Percentiles rank a stretch among this genome's conserved stretches.
Evolutionary conservation across 176 grass and related monocot genomes (phyloP).

Genomic region (Bonia amplexicaulis): DNA sequence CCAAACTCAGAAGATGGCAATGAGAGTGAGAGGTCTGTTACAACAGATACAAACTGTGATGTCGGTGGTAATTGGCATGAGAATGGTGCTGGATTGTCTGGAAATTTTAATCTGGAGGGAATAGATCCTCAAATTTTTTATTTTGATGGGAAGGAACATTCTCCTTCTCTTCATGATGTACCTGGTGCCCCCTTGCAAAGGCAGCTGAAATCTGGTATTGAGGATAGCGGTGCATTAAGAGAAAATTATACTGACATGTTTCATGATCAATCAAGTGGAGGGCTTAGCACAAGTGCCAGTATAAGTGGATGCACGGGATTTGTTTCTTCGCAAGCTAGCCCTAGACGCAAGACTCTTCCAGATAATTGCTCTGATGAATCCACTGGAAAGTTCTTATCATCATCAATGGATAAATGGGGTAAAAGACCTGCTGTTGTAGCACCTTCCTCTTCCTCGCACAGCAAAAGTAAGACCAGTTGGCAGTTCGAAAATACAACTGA

Average conservation of each 20-base stretch:
- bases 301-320: not conserved
- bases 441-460: conserved; percentile 3
- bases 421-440: conserved; percentile 21
- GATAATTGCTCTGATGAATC: conserved; percentile 31
- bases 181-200: not conserved
- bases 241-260: conserved; percentile 21
- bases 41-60: conserved; percentile 3
- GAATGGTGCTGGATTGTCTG: conserved; percentile 19
- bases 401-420: conserved; percentile 42
- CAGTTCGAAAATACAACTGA: conserved; percentile 40
- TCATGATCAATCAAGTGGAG: conserved; percentile 33
- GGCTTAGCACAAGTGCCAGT: conserved; percentile 11
- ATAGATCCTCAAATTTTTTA: conserved; percentile 11
- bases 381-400: conserved; percentile 15
- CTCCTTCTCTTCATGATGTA: not conserved
- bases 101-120: conserved; percentile 5
- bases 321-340: conserved; percentile 19
- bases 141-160: conserved; percentile 21
- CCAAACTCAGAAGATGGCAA: conserved; percentile 13
- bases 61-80: conserved; percentile 10
- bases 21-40: conserved; percentile 20
- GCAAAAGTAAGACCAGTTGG: conserved; percentile 34
- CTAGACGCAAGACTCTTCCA: conserved; percentile 19
- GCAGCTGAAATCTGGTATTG: conserved; percentile 20
- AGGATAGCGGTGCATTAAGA: conserved; percentile 4